Evolutionary conservation across 345 rosid species (phyloP).

Genomic region (Eucalyptus pauciflora): DNA sequence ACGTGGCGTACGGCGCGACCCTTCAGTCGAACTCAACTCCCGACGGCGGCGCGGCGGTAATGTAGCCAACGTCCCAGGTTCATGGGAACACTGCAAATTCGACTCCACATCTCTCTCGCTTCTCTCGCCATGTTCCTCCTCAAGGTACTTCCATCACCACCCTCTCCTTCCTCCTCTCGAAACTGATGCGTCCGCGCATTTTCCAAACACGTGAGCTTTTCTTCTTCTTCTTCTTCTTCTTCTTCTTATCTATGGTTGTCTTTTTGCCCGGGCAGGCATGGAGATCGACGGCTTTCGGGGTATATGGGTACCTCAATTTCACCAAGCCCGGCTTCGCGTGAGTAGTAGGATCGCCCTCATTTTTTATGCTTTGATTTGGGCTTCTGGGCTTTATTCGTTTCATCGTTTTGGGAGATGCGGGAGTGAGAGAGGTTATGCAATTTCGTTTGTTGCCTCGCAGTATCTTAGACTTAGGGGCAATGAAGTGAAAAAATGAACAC

Average conservation of each 20-base stretch:
- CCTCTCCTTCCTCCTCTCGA: neutral
- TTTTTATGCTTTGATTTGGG: neutral
- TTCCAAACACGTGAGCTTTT: neutral
- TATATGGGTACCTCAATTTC: slow-evolving; percentile 71
- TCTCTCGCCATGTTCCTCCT: slow-evolving; percentile 53
- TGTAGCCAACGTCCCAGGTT: neutral
- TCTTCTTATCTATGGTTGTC: neutral
- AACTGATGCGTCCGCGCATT: neutral
- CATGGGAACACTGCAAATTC: neutral
- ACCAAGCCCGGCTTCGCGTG: slow-evolving; percentile 74
- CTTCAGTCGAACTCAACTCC: neutral
- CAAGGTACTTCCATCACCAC: slow-evolving; percentile 15
- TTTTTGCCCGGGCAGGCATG: slow-evolving; percentile 33
- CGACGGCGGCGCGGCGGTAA: neutral
- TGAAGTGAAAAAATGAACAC: neutral
- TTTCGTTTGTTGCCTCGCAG: neutral
- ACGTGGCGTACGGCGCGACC: neutral
- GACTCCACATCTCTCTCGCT: neutral
- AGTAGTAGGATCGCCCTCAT: neutral
- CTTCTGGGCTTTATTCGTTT: neutral
- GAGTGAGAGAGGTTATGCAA: neutral
- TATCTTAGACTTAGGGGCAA: neutral
- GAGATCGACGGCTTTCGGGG: slow-evolving; percentile 69
- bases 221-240: neutral
- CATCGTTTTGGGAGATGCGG: neutral